These are phyloP conservation scores for Polytolypa hystricis DNA, from an alignment of 2,329 filamentous ascomycete genomes.

Conservation along the genomic window DNA sequence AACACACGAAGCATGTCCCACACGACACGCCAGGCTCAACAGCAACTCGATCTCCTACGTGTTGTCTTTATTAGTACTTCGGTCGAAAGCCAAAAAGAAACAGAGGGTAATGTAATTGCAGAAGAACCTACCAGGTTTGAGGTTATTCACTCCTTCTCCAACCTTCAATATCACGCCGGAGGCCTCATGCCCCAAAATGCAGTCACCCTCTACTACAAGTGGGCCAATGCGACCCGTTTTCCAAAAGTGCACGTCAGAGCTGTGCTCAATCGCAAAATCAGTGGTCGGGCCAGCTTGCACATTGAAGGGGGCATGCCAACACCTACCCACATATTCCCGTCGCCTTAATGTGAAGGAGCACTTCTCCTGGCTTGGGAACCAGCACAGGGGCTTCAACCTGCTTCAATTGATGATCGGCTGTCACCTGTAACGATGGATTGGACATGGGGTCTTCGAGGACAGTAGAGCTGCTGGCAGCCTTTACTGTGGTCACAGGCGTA, in stretches of 20 bases:
- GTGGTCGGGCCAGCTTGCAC: background rate
- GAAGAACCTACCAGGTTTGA: background rate
- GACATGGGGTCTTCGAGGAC: background rate
- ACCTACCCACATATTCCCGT: constrained; percentile 55
- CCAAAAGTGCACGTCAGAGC: constrained; percentile 60
- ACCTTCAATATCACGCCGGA: constrained; percentile 49
- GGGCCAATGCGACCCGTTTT: constrained; percentile 52
- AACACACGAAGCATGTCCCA: constrained; percentile 48
- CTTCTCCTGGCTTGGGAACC: constrained; percentile 44
- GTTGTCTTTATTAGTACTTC: constrained; percentile 36
- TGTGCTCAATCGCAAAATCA: constrained; percentile 21
- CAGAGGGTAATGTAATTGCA: no score
- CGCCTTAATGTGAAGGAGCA: constrained; percentile 50
- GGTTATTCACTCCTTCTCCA: constrained; percentile 28
- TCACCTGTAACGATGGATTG: constrained; percentile 50
- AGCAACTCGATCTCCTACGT: constrained; percentile 51
- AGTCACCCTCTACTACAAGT: constrained; percentile 51
- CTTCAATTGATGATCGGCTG: constrained; percentile 49
- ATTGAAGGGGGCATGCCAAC: background rate
- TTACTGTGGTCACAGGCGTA: no score
- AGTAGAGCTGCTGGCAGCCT: no score
- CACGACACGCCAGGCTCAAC: constrained; percentile 58
- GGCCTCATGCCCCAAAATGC: constrained; percentile 55
- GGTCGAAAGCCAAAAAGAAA: constrained; percentile 32
- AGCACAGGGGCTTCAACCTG: constrained; percentile 46